Evolutionary conservation across 2,329 filamentous ascomycete species (phyloP).

Genomic region (Aspergillus caelatus): DNA sequence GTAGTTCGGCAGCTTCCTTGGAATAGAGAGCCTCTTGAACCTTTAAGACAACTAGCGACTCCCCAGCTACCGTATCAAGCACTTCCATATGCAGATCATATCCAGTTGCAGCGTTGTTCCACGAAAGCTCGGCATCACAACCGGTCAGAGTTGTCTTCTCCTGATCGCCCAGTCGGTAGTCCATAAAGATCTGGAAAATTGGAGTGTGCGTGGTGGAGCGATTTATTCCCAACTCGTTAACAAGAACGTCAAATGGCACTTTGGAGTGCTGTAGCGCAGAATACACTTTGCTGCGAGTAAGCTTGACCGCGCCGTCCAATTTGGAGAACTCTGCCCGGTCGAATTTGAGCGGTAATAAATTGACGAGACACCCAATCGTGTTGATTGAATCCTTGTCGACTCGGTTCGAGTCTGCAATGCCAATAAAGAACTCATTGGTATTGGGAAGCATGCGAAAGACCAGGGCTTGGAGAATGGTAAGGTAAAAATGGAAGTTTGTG

Average conservation of each 20-base stretch:
- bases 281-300: background rate
- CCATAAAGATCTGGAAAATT: background rate
- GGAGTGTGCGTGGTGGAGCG: background rate
- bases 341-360: slow-evolving; percentile 2
- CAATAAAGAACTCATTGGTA: slow-evolving; percentile 6
- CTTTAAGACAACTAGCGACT: background rate
- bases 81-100: background rate
- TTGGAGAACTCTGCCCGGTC: background rate
- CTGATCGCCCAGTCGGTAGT: background rate
- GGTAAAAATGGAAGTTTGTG: slow-evolving; percentile 52
- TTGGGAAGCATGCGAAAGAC: background rate
- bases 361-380: slow-evolving; percentile 6
- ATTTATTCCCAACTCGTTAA: background rate
- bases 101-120: background rate
- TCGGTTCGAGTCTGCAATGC: slow-evolving; percentile 9
- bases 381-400: background rate
- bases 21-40: background rate
- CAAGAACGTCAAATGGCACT: background rate
- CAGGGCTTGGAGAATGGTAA: slow-evolving; percentile 1
- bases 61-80: background rate
- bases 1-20: background rate
- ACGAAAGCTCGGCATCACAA: background rate
- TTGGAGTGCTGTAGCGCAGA: background rate
- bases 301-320: background rate
- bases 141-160: background rate